phyloP scores from a whole-genome alignment of 2,329 filamentous ascomycete genomes.

The Penicillium sp. region DNA sequence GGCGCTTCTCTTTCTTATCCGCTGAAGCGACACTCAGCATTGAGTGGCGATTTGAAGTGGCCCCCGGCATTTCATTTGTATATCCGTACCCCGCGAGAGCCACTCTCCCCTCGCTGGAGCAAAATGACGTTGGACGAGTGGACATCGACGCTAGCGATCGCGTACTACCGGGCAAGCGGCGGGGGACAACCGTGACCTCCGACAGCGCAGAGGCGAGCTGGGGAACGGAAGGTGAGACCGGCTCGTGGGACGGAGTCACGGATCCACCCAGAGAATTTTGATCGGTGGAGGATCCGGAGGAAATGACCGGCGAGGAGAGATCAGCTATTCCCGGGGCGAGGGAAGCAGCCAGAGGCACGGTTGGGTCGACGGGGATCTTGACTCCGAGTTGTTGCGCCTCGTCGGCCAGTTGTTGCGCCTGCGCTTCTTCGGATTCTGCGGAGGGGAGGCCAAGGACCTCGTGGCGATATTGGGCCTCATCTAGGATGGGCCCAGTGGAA shows the following conservation, averaged over 20 bases:
- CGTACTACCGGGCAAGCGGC: conserved; percentile 32
- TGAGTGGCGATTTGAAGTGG: conserved; percentile 26
- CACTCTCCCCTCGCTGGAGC: conserved; percentile 36
- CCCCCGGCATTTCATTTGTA: conserved; percentile 15
- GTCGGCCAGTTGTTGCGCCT: conserved; percentile 39
- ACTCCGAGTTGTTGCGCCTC: conserved; percentile 44
- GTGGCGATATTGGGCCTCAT: conserved; percentile 41
- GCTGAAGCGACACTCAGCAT: conserved; percentile 30
- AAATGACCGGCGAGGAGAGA: conserved; percentile 36
- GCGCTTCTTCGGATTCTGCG: conserved; percentile 39
- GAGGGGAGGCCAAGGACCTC: conserved; percentile 38
- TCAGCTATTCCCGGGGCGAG: conserved; percentile 38
- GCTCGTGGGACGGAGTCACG: conserved; percentile 25
- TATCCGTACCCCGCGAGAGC: conserved; percentile 17
- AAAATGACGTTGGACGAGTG: conserved; percentile 43
- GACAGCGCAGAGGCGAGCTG: conserved; percentile 35
- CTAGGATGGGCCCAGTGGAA: conserved; percentile 24
- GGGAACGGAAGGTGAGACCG: conserved; percentile 13
- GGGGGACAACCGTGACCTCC: conserved; percentile 34
- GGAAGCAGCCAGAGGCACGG: conserved; percentile 39
- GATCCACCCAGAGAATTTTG: conserved; percentile 32
- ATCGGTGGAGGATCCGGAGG: conserved; percentile 36
- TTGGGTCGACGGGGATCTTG: conserved; percentile 33
- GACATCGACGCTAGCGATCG: conserved; percentile 43
- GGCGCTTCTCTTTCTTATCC: conserved; percentile 34